Evolutionary conservation across 2,329 filamentous ascomycete species (phyloP).

Genomic region (Phoma sp.): DNA sequence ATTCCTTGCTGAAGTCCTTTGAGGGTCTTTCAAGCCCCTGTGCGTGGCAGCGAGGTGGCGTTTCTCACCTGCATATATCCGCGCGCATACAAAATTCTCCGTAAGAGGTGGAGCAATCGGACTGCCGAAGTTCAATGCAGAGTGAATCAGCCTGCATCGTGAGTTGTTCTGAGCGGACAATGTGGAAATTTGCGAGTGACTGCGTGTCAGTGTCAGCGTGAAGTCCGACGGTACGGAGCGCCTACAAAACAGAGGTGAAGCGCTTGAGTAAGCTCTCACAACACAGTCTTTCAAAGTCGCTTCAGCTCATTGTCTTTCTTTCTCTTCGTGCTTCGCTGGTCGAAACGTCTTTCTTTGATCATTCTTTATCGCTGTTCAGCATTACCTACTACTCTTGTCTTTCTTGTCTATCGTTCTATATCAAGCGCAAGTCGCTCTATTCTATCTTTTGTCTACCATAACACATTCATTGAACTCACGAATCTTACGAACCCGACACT

Average conservation of each 20-base stretch:
- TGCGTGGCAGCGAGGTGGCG: no score
- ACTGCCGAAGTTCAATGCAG: neutral
- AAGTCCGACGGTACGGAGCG: conserved; percentile 1
- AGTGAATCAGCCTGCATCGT: neutral
- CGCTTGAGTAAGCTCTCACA: neutral
- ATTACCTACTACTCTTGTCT: neutral
- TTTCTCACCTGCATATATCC: no score
- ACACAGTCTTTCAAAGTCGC: neutral
- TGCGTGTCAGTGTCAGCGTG: conserved; percentile 1
- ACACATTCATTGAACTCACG: neutral
- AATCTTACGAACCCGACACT: neutral
- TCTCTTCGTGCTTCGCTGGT: neutral
- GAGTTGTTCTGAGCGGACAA: neutral
- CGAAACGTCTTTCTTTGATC: neutral
- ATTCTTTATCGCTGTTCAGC: conserved; percentile 3
- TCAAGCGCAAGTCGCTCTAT: neutral
- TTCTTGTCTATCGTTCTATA: conserved; percentile 5
- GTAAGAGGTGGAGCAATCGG: neutral
- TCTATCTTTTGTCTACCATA: neutral
- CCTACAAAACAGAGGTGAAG: neutral
- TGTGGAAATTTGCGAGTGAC: neutral
- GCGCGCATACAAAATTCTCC: no score
- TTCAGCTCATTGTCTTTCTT: neutral
- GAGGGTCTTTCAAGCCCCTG: no score
- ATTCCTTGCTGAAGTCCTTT: no score